Evolutionary conservation across 192 early-diverging fungal species (phyloP).

Genomic region (Dispira simplex): DNA sequence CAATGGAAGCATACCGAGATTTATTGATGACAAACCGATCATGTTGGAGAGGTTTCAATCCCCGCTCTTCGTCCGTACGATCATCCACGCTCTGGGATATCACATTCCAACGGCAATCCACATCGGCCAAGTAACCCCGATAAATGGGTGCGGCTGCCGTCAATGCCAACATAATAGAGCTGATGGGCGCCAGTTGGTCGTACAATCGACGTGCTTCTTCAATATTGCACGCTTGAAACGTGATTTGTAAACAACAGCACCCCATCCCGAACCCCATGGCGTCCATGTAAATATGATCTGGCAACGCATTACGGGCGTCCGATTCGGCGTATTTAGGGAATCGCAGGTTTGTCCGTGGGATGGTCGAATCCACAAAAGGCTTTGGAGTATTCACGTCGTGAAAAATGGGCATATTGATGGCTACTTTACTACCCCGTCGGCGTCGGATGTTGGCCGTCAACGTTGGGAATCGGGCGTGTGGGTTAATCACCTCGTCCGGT

Average conservation of each 20-base stretch:
- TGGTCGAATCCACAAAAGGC: slow-evolving; percentile 69
- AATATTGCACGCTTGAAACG: slow-evolving; percentile 88
- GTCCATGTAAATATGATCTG: slow-evolving; percentile 95
- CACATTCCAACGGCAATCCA: slow-evolving; percentile 96
- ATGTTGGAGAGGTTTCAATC: slow-evolving; percentile 48
- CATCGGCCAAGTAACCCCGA: slow-evolving; percentile 87
- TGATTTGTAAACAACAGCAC: slow-evolving; percentile 94
- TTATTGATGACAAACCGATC: slow-evolving; percentile 77
- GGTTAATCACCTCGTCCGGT: slow-evolving; percentile 86
- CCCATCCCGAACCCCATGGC: slow-evolving; percentile 99
- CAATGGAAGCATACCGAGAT: slow-evolving; percentile 92
- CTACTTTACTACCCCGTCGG: slow-evolving; percentile 84
- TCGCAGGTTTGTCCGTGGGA: slow-evolving; percentile 39
- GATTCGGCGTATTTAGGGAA: slow-evolving; percentile 57
- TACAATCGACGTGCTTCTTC: slow-evolving; percentile 85
- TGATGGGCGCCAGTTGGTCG: slow-evolving; percentile 83
- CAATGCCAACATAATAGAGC: slow-evolving; percentile 89
- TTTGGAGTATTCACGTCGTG: slow-evolving; percentile 77
- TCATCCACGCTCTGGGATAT: slow-evolving; percentile 89
- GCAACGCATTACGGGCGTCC: slow-evolving; percentile 59
- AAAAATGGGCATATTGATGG: slow-evolving; percentile 93
- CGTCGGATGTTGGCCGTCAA: slow-evolving; percentile 87
- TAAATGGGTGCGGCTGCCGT: slow-evolving; percentile 86
- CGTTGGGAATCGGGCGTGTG: slow-evolving; percentile 88
- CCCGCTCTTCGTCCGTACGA: slow-evolving; percentile 81